Conservation (phyloP, 2,329 filamentous ascomycete species). For the Drechslerella coelobrocha region DNA sequence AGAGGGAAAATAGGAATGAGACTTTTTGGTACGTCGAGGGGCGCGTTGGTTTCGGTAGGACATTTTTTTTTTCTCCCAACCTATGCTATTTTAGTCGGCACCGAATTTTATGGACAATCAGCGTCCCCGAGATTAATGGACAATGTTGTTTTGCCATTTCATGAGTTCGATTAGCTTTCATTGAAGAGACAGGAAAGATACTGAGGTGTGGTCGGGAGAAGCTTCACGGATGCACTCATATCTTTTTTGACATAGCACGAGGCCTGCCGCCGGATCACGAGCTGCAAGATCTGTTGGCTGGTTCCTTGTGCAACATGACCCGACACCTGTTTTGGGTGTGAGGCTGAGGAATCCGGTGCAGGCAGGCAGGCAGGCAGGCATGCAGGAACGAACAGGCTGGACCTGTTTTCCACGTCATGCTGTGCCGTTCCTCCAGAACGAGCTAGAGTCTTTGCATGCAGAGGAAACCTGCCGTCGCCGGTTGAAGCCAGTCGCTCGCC, state of each 20-base stretch:
- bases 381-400: conserved; percentile 48
- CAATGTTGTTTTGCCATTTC: too few relatives aligned
- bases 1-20: conserved; percentile 46
- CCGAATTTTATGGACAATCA: too few relatives aligned
- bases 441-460: conserved; percentile 22
- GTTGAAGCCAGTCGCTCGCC: conserved; percentile 36
- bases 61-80: conserved; percentile 32
- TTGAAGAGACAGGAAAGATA: too few relatives aligned
- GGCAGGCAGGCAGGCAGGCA: conserved; percentile 21
- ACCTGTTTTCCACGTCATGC: conserved; percentile 48
- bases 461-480: conserved; percentile 12
- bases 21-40: conserved; percentile 14
- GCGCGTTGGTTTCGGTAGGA: conserved; percentile 38
- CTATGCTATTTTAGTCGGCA: conserved; percentile 27
- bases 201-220: background rate
- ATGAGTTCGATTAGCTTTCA: too few relatives aligned
- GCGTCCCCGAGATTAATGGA: too few relatives aligned
- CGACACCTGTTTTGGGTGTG: conserved; percentile 48
- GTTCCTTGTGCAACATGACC: conserved; percentile 46
- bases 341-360: conserved; percentile 42
- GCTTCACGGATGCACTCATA: conserved; percentile 1
- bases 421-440: conserved; percentile 2
- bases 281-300: conserved; percentile 38
- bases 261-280: conserved; percentile 31
- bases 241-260: conserved; percentile 1